Evolutionary conservation across 139 green algal species (phyloP).

Genomic region (Picocystis salinarum): DNA sequence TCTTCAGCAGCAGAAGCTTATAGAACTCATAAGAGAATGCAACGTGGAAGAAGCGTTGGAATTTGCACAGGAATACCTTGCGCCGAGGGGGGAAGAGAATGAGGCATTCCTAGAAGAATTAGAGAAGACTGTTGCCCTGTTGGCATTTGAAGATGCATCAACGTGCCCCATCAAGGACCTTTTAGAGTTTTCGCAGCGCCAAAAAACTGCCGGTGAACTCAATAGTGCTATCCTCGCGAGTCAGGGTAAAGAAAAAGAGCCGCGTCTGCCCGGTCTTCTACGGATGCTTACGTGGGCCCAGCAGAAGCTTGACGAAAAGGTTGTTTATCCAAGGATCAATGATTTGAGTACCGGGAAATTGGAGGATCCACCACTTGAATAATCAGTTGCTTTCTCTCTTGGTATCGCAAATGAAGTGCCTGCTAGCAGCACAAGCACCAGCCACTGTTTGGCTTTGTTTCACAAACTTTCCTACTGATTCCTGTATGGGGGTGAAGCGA

Average conservation of each 20-base stretch:
- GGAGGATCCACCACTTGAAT: too few species aligned
- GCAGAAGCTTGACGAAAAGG: constrained; percentile 44
- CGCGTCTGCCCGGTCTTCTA: constrained; percentile 49
- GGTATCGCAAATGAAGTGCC: too few species aligned
- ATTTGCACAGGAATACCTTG: constrained; percentile 80
- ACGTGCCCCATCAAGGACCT: constrained; percentile 59
- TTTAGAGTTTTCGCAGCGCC: constrained; percentile 64
- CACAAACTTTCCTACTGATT: too few species aligned
- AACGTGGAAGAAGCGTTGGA: constrained; percentile 57
- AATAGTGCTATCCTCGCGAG: constrained; percentile 80
- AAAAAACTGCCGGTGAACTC: constrained; percentile 79
- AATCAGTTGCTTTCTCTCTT: too few species aligned
- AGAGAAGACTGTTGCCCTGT: constrained; percentile 78
- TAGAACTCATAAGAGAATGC: constrained; percentile 78
- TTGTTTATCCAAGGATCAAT: constrained; percentile 41
- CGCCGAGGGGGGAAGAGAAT: constrained; percentile 75
- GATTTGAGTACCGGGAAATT: constrained; percentile 31
- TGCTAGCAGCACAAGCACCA: too few species aligned
- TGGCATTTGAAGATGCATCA: constrained; percentile 70
- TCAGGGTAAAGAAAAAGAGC: constrained; percentile 58
- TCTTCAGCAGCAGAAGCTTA: constrained; percentile 87
- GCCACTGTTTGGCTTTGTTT: too few species aligned
- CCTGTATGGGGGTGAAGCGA: too few species aligned
- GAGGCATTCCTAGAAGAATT: constrained; percentile 70
- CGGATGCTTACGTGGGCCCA: constrained; percentile 58